Conservation (phyloP, 1,139 yeast genomes). For the Hemisphaericaspora xylofermentans region DNA sequence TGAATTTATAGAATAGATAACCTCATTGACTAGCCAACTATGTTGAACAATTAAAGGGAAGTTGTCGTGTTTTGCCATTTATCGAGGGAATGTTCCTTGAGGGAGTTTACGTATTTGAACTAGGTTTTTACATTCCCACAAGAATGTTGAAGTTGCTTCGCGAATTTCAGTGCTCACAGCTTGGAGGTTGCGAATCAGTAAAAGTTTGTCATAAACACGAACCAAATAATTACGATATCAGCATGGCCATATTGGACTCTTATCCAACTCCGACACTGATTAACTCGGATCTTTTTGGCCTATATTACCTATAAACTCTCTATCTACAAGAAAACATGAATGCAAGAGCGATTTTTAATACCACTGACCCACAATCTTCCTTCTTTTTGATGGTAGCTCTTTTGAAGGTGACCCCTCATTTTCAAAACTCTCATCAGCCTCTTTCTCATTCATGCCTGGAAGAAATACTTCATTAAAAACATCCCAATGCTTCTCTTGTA, state of each 20-base stretch:
- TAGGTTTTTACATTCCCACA: too few species aligned
- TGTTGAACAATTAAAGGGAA: conserved; percentile 24
- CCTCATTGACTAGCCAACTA: conserved; percentile 23
- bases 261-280: too few species aligned
- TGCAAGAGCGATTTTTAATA: background rate
- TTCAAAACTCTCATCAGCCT: conserved; percentile 22
- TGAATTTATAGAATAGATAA: conserved; percentile 9
- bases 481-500: conserved; percentile 14
- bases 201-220: too few species aligned
- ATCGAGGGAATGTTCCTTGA: too few species aligned
- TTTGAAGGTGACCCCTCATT: conserved; percentile 34
- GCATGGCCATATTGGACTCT: too few species aligned
- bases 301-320: background rate
- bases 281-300: too few species aligned
- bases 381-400: background rate
- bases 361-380: background rate
- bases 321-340: background rate
- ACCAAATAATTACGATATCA: too few species aligned
- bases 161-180: too few species aligned
- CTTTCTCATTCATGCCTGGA: conserved; percentile 3
- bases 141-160: too few species aligned
- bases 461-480: conserved; percentile 9
- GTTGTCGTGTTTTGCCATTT: background rate
- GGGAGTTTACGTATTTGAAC: too few species aligned
- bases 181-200: too few species aligned